phyloP scores from a whole-genome alignment of 176 grass and related monocot species.

The Rhynchospora tenuis region DNA sequence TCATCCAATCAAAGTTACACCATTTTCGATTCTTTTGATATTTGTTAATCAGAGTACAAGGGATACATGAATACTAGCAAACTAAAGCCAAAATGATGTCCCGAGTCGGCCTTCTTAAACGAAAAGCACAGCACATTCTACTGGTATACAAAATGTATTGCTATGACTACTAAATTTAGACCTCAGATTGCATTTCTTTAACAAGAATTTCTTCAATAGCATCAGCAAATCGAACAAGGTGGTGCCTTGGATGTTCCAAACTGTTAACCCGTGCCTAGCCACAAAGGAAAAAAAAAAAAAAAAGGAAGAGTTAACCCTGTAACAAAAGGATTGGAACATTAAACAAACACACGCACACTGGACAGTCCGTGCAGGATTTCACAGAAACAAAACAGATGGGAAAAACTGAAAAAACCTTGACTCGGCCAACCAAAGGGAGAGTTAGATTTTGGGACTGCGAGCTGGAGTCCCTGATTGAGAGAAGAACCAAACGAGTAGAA shows the following conservation, averaged over 20 bases:
- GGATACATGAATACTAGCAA: background rate
- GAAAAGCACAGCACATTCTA: background rate
- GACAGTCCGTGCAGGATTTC: background rate
- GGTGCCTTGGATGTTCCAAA: conserved; percentile 45
- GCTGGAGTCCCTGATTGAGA: conserved; percentile 48
- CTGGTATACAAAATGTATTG: background rate
- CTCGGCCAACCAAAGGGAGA: conserved; percentile 48
- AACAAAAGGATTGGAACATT: background rate
- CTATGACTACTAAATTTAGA: background rate
- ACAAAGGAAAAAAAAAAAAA: conserved; percentile 3
- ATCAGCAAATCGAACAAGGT: conserved; percentile 66
- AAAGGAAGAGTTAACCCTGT: background rate
- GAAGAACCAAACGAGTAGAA: conserved; percentile 44
- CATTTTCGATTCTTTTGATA: background rate
- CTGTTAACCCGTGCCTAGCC: conserved; percentile 60
- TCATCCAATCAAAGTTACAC: no score
- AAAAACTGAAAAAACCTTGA: conserved; percentile 45
- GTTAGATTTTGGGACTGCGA: conserved; percentile 39
- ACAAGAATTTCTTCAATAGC: conserved; percentile 73
- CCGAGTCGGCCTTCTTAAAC: background rate
- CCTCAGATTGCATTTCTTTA: conserved; percentile 45
- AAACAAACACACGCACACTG: background rate
- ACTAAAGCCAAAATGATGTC: background rate
- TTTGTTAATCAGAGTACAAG: background rate
- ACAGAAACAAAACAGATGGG: background rate